Conservation (phyloP, 495 filamentous ascomycete genomes). For the Cercophora scortea region DNA sequence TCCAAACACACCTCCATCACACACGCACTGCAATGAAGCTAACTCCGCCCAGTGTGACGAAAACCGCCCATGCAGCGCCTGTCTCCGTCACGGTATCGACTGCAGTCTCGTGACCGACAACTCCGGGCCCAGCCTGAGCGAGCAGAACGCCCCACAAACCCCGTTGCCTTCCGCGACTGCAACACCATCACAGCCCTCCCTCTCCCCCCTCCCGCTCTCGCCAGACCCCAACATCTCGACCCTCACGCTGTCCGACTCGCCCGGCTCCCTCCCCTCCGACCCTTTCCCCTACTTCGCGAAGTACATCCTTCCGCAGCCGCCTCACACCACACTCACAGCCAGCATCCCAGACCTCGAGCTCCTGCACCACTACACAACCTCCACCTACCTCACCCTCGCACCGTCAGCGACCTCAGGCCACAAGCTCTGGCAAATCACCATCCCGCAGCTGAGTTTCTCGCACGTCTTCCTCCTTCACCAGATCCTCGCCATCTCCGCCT, state of each 20-base stretch:
- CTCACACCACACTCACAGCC: constrained; percentile 1
- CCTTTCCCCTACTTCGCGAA: constrained; percentile 16
- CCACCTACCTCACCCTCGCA: constrained; percentile 10
- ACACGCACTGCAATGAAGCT: background rate
- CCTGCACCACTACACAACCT: constrained; percentile 18
- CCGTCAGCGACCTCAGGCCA: background rate
- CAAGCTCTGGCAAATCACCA: constrained; percentile 11
- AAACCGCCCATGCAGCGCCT: constrained; percentile 20
- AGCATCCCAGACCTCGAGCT: constrained; percentile 23
- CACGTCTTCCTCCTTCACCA: constrained; percentile 22
- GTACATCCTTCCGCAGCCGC: constrained; percentile 6
- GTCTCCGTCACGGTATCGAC: constrained; percentile 19
- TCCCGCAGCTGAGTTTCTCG: constrained; percentile 13
- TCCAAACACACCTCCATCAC: background rate
- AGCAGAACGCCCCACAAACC: background rate
- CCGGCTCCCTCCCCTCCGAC: constrained; percentile 5
- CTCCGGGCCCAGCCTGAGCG: background rate
- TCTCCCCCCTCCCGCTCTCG: background rate
- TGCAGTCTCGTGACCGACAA: constrained; percentile 17
- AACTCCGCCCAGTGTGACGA: constrained; percentile 19
- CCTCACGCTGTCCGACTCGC: background rate
- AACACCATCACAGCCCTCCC: background rate
- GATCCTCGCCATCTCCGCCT: constrained; percentile 18
- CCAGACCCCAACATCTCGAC: background rate
- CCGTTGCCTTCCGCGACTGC: background rate